Evolutionary conservation across 768 basidiomycete genomes (phyloP).

Genomic region (Nidularia pulvinata): DNA sequence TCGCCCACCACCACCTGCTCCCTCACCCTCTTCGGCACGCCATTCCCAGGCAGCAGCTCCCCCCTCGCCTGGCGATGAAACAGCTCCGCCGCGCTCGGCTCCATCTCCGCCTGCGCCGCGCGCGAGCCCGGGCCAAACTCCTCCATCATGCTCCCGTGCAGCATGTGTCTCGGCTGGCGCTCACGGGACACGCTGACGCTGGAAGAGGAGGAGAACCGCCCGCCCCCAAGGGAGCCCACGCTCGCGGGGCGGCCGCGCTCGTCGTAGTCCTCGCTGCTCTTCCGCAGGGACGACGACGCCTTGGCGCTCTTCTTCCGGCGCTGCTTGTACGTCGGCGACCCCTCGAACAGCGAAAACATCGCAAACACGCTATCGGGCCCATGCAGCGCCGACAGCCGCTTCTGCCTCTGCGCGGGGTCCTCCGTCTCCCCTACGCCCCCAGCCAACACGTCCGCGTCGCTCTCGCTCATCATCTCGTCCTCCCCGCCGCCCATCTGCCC

Average conservation of each 20-base stretch:
- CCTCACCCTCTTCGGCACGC: conserved; percentile 23
- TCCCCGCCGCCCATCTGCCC: conserved; percentile 9
- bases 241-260: conserved; percentile 21
- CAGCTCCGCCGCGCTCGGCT: conserved; percentile 62
- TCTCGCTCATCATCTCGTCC: not conserved
- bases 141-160: conserved; percentile 23
- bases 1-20: conserved; percentile 23
- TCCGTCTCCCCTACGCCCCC: too few relatives aligned
- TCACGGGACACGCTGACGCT: conserved; percentile 18
- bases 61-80: conserved; percentile 63
- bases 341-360: conserved; percentile 78
- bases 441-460: too few relatives aligned
- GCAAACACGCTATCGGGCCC: conserved; percentile 51
- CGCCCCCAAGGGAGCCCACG: conserved; percentile 3
- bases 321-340: conserved; percentile 88
- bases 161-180: conserved; percentile 8
- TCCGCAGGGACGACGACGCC: conserved; percentile 15
- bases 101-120: conserved; percentile 14
- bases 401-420: conserved; percentile 2
- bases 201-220: not conserved
- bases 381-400: conserved; percentile 13
- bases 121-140: conserved; percentile 19
- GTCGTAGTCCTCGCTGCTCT: conserved; percentile 25
- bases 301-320: conserved; percentile 74
- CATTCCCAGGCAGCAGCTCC: conserved; percentile 38